These are phyloP conservation scores for Fusarium xylarioides DNA, from an alignment of 2,329 filamentous ascomycete genomes.

Conservation along the genomic window DNA sequence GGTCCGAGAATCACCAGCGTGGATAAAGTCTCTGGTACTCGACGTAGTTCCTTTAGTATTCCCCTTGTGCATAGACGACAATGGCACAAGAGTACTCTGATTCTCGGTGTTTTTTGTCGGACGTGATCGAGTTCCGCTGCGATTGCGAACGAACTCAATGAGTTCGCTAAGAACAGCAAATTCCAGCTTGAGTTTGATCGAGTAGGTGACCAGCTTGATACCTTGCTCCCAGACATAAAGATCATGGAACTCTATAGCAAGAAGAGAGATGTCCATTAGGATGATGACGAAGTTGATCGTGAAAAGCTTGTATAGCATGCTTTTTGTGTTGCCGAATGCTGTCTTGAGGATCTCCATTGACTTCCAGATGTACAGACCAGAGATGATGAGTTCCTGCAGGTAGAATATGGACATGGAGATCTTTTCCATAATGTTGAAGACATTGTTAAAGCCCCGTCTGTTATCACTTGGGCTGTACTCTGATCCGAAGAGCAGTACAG, in stretches of 20 bases:
- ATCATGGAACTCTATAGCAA: slow-evolving; percentile 45
- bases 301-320: slow-evolving; percentile 23
- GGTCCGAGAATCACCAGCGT: background rate
- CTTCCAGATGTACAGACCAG: slow-evolving; percentile 21
- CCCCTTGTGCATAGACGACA: background rate
- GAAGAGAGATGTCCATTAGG: slow-evolving; percentile 51
- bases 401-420: slow-evolving; percentile 17
- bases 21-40: background rate
- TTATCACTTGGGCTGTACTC: background rate
- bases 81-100: slow-evolving; percentile 1
- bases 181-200: slow-evolving; percentile 50
- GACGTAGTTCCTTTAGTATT: background rate
- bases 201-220: slow-evolving; percentile 48
- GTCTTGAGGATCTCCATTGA: slow-evolving; percentile 23
- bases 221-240: slow-evolving; percentile 47
- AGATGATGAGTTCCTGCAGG: slow-evolving; percentile 16
- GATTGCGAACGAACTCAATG: slow-evolving; percentile 46
- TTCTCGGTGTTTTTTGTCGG: background rate
- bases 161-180: slow-evolving; percentile 49
- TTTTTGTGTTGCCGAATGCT: slow-evolving; percentile 16
- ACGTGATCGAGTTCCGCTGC: background rate
- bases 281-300: slow-evolving; percentile 56
- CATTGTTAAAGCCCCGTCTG: slow-evolving; percentile 1
- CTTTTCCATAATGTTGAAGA: slow-evolving; percentile 45
- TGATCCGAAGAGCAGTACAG: slow-evolving; percentile 46